Percentiles rank a stretch among this genome's conserved stretches.
Conservation (phyloP, 768 basidiomycete genomes). For the Tubosaeta sp. region DNA sequence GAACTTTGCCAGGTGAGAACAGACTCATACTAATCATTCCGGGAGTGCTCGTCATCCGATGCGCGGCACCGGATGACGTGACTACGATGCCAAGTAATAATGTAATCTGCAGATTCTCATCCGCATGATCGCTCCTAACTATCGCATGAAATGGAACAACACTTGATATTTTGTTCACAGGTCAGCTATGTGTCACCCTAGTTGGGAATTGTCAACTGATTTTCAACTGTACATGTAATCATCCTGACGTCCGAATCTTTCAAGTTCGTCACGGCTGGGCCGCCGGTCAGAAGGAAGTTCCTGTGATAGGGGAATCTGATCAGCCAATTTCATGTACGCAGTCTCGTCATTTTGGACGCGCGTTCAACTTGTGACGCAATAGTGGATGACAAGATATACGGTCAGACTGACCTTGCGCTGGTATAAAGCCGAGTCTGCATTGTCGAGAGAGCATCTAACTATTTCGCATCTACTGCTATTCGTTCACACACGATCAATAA, state of each 20-base stretch:
- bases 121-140: too few relatives aligned
- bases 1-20: too few relatives aligned
- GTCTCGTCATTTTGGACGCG: background rate
- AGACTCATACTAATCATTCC: too few relatives aligned
- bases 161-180: background rate
- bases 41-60: too few relatives aligned
- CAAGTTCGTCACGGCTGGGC: background rate
- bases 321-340: background rate
- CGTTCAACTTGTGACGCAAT: background rate
- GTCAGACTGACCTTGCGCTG: background rate
- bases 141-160: too few relatives aligned
- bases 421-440: background rate
- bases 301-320: background rate
- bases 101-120: too few relatives aligned
- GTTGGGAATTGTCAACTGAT: background rate
- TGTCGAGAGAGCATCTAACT: background rate
- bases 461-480: background rate
- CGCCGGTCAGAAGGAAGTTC: background rate
- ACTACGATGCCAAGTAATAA: too few relatives aligned
- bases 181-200: background rate
- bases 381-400: background rate
- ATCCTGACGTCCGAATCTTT: background rate
- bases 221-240: background rate
- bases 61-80: too few relatives aligned
- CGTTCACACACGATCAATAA: background rate